Conservation (phyloP, 2,329 filamentous ascomycete genomes). For the Apiospora koreana region DNA sequence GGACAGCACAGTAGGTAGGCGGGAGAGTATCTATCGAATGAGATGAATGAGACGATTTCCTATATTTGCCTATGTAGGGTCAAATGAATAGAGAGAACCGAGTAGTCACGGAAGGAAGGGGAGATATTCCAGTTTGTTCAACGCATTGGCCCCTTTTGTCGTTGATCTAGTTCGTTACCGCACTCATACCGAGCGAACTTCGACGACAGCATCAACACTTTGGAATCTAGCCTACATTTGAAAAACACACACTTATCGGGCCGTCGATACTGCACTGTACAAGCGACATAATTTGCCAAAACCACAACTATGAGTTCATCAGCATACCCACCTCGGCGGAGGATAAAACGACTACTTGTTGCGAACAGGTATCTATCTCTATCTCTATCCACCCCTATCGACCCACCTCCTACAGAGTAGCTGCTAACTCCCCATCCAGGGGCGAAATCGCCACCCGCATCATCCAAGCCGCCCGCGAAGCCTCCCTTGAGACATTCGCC, state of each 20-base stretch:
- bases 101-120: too few species aligned
- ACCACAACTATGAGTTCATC: not conserved
- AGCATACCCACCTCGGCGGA: constrained; percentile 20
- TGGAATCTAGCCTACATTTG: too few species aligned
- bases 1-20: not conserved
- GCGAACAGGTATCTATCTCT: constrained; percentile 46
- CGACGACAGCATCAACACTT: too few species aligned
- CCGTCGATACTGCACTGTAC: too few species aligned
- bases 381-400: not conserved
- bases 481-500: constrained; percentile 55
- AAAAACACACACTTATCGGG: too few species aligned
- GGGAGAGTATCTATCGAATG: too few species aligned
- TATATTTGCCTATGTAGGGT: too few species aligned
- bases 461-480: constrained; percentile 59
- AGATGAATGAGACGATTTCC: too few species aligned
- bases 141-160: not conserved
- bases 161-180: too few species aligned
- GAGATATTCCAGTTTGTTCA: not conserved
- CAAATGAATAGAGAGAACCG: too few species aligned
- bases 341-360: constrained; percentile 52
- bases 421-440: constrained; percentile 34
- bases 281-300: not conserved
- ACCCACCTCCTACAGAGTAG: not conserved
- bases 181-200: too few species aligned
- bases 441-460: constrained; percentile 67